These are phyloP conservation scores for Phytopythium ostracodes DNA, from an alignment of 352 stramenopile species.

Conservation along the genomic window DNA sequence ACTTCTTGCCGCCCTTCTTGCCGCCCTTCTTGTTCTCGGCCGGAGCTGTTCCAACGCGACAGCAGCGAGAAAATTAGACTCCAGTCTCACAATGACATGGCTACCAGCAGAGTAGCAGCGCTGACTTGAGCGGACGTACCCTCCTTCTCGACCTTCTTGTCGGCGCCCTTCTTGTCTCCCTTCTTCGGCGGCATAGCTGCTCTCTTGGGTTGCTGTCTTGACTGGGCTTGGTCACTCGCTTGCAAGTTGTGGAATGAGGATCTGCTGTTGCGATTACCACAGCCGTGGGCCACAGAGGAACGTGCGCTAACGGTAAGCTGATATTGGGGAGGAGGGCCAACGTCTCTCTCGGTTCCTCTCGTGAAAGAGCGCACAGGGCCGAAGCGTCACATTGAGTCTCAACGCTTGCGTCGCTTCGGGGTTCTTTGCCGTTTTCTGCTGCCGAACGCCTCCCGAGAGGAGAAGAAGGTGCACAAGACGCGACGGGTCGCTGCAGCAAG, in stretches of 20 bases:
- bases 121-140: background rate
- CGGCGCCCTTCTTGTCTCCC: conserved; percentile 17
- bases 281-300: no score
- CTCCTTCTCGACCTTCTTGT: conserved; percentile 38
- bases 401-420: background rate
- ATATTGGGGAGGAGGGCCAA: background rate
- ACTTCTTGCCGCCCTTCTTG: conserved; percentile 64
- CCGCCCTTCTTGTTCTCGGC: conserved; percentile 32
- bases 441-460: background rate
- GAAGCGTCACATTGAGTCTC: background rate
- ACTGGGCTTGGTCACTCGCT: background rate
- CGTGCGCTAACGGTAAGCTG: no score
- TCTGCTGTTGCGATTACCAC: no score
- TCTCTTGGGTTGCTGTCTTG: conserved; percentile 10
- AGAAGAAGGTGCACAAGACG: background rate
- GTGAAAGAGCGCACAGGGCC: no score
- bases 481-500: background rate
- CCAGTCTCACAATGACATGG: background rate
- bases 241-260: conserved; percentile 9
- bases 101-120: background rate
- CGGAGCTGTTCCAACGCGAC: conserved; percentile 12
- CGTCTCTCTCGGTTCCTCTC: no score
- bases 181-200: conserved; percentile 23
- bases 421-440: background rate
- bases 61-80: background rate